Base-by-base conservation (phyloP, 257 asterid species). In the Solanum lycopersicoides region DNA sequence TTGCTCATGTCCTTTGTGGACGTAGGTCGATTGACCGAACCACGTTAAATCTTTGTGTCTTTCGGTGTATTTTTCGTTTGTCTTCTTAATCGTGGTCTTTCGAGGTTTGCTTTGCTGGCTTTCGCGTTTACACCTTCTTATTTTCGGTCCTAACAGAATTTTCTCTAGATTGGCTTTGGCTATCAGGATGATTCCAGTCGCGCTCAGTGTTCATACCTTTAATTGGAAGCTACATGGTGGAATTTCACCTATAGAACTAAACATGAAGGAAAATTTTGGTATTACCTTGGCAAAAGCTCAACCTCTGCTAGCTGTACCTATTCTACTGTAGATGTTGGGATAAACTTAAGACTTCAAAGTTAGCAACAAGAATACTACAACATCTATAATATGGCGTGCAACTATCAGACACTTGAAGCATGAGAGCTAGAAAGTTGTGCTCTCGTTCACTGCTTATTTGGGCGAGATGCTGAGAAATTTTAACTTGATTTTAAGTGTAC, bases 221-320 rank as follows among this genome's bases (percentile, higher is more conserved):
- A 82, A 89, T 28, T 91, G 91, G 93, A 89, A 91, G 83, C 87
- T 88, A 4, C 89, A 86, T 79, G 89, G 87, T 13, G 90, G 44
- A 6, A 42, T 73, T 21, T 76, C 88, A 32, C 87, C 91, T 12
- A 56, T 72, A 85, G 91, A 86, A 2, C 4, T 91, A 83, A 35
- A 91, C 56, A 88, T 89, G 91, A 86, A 85, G 72, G 91, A 82
- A 87, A 87, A 89, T 23, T 86, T 86, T 47, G 90, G 93, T 3
- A 86, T 90, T 69, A 86, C 92, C 1, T n/a, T 89, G 23, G 89
- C 47, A 44, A 89, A 89, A 77, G 88, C 92, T 14, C 66, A 50
- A 6, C 88, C 91, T 30, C 56, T 89, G 37, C 2, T 21, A 35
- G 7, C 39, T 35, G 39, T 35, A 35, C 39, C 39, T 35, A 5